Evolutionary conservation across 2,329 filamentous ascomycete species (phyloP).

Genomic region (Penicillium sp.): DNA sequence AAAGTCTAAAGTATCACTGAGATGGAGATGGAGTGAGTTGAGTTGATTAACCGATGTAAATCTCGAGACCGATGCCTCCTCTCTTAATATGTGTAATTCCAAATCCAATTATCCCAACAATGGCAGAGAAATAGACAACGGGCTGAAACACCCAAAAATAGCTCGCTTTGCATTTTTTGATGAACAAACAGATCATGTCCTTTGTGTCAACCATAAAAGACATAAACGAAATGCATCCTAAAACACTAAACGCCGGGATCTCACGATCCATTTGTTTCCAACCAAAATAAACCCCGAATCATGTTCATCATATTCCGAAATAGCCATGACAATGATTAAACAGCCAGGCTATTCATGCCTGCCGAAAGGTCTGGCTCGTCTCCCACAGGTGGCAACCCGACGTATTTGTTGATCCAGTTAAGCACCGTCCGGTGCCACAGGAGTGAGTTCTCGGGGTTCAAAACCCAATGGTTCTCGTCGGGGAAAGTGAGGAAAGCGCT

Average conservation of each 20-base stretch:
- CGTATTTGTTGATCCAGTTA: conserved; percentile 67
- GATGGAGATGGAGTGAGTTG: not conserved
- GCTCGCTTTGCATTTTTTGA: not conserved
- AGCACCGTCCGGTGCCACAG: conserved; percentile 88
- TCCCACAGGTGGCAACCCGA: conserved; percentile 50
- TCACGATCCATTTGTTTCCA: conserved; percentile 10
- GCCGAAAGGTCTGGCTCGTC: conserved; percentile 26
- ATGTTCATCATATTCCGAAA: not conserved
- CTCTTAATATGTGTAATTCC: not conserved
- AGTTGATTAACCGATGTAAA: not conserved
- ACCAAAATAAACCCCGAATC: conserved; percentile 3
- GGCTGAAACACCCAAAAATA: conserved; percentile 14
- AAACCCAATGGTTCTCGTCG: conserved; percentile 77
- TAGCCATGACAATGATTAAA: conserved; percentile 11
- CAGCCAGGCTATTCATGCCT: conserved; percentile 18
- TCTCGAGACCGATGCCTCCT: not conserved
- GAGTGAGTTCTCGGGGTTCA: conserved; percentile 87
- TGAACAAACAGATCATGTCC: conserved; percentile 1
- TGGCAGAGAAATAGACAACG: conserved; percentile 14
- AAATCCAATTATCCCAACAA: conserved; percentile 10
- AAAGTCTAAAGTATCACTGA: not conserved
- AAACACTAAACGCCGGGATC: not conserved
- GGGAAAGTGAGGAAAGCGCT: conserved; percentile 80
- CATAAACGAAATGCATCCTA: not conserved
- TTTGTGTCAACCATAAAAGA: not conserved